These are phyloP conservation scores for Backusella parvicylindrica DNA, from an alignment of 192 early-diverging fungal species.

Conservation along the genomic window DNA sequence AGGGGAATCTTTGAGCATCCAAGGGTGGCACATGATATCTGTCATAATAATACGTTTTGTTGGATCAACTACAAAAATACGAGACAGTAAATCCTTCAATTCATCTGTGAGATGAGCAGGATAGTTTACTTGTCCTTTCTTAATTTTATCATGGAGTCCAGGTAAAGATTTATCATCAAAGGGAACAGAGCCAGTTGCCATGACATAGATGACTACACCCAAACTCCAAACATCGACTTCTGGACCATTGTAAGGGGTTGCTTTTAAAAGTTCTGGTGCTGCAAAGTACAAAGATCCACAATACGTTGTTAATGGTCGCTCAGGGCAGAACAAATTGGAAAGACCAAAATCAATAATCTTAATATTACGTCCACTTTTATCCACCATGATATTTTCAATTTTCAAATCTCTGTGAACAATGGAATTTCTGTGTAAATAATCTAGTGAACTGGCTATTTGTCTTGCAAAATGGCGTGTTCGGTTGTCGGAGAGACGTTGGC, in stretches of 20 bases:
- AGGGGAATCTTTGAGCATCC: slow-evolving; percentile 68
- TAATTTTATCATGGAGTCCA: slow-evolving; percentile 82
- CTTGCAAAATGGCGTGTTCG: slow-evolving; percentile 74
- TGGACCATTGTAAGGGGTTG: slow-evolving; percentile 76
- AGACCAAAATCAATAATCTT: slow-evolving; percentile 92
- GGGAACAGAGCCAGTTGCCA: slow-evolving; percentile 78
- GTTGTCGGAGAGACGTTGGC: slow-evolving; percentile 71
- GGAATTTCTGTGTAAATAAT: slow-evolving; percentile 50
- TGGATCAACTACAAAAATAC: slow-evolving; percentile 73
- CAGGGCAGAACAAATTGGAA: slow-evolving; percentile 62
- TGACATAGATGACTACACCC: slow-evolving; percentile 83
- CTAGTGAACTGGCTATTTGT: slow-evolving; percentile 69
- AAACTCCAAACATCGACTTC: slow-evolving; percentile 88
- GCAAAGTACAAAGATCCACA: slow-evolving; percentile 77
- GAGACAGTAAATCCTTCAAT: slow-evolving; percentile 59
- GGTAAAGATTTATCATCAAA: slow-evolving; percentile 86
- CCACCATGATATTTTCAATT: slow-evolving; percentile 82
- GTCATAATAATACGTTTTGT: slow-evolving; percentile 61
- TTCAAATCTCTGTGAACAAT: slow-evolving; percentile 77
- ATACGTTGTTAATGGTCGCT: slow-evolving; percentile 51
- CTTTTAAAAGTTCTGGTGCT: slow-evolving; percentile 81
- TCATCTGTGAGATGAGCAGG: slow-evolving; percentile 63
- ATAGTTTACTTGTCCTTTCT: slow-evolving; percentile 71
- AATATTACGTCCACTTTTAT: slow-evolving; percentile 52
- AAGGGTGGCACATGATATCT: slow-evolving; percentile 71